Conservation (phyloP, 2,329 filamentous ascomycete species). For the Fusarium nanum region DNA sequence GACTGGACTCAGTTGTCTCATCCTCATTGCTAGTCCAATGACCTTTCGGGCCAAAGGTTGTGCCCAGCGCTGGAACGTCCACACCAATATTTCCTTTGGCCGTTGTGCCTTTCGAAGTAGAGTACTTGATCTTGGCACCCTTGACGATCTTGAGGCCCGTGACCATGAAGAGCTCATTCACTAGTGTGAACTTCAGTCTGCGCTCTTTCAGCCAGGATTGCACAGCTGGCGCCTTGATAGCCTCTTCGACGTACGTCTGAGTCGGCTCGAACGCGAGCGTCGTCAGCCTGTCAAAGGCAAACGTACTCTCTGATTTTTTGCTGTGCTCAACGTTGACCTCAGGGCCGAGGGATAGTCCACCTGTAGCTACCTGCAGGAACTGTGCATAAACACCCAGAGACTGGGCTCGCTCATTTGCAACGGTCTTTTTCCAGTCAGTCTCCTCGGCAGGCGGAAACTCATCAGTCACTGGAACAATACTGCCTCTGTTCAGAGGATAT, state of each 20-base stretch:
- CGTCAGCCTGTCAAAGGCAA: not conserved
- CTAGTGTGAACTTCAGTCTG: not conserved
- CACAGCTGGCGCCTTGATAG: not conserved
- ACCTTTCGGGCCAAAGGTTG: not conserved
- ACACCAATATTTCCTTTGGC: not conserved
- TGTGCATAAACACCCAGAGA: constrained; percentile 2
- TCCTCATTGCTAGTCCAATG: not conserved
- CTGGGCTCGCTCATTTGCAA: not conserved
- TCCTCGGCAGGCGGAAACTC: not conserved
- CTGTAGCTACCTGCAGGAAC: not conserved
- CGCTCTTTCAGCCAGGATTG: not conserved
- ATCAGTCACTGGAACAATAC: not conserved
- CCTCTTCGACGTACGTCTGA: not conserved
- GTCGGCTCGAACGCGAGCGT: not conserved
- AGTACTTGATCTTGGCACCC: not conserved
- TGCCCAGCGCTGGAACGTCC: not conserved
- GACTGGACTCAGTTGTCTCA: not conserved
- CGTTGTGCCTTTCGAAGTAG: not conserved
- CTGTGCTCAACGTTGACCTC: not conserved
- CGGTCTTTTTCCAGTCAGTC: not conserved
- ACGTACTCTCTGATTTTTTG: not conserved
- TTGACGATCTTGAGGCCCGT: constrained; percentile 2
- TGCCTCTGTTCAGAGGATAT: not conserved
- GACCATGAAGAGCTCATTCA: not conserved
- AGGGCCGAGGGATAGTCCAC: not conserved